Percentiles rank a stretch among this genome's conserved stretches.
Evolutionary conservation across 1,284 basidiomycete genomes (phyloP).

Genomic region (Abortiporus biennis): DNA sequence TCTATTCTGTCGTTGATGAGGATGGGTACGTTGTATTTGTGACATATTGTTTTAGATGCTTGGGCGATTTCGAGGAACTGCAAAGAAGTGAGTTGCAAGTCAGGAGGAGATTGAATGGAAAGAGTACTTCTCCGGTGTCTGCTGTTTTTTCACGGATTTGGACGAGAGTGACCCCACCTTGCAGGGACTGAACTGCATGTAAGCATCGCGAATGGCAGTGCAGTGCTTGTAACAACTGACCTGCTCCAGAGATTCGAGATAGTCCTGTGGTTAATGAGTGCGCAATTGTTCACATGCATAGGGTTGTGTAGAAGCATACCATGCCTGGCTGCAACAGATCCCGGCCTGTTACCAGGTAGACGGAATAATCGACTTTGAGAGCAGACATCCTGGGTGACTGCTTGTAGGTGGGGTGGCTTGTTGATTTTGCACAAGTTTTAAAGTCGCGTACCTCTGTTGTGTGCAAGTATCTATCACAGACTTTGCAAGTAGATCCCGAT

Average conservation of each 20-base stretch:
- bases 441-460: too few species aligned
- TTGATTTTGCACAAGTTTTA: too few species aligned
- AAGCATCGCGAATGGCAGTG: slow-evolving; percentile 3
- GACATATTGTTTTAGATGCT: slow-evolving; percentile 70
- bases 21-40: slow-evolving; percentile 78
- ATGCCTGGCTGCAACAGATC: slow-evolving; percentile 77
- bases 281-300: not conserved
- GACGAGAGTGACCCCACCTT: slow-evolving; percentile 86
- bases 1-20: slow-evolving; percentile 93
- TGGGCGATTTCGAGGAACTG: slow-evolving; percentile 80
- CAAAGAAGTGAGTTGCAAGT: not conserved
- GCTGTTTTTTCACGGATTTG: slow-evolving; percentile 84
- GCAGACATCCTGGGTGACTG: too few species aligned
- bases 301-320: slow-evolving; percentile 30
- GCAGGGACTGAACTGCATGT: slow-evolving; percentile 52
- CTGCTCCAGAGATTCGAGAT: slow-evolving; percentile 74
- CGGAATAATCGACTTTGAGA: slow-evolving; percentile 56
- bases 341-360: slow-evolving; percentile 86
- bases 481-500: too few species aligned
- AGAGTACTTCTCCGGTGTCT: slow-evolving; percentile 69
- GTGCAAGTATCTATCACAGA: too few species aligned
- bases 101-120: not conserved
- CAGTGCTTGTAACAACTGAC: too few species aligned
- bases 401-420: too few species aligned
- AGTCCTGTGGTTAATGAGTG: slow-evolving; percentile 50